Evolutionary conservation across 2,329 filamentous ascomycete genomes (phyloP).

Genomic region (Helicocarpus griseus): DNA sequence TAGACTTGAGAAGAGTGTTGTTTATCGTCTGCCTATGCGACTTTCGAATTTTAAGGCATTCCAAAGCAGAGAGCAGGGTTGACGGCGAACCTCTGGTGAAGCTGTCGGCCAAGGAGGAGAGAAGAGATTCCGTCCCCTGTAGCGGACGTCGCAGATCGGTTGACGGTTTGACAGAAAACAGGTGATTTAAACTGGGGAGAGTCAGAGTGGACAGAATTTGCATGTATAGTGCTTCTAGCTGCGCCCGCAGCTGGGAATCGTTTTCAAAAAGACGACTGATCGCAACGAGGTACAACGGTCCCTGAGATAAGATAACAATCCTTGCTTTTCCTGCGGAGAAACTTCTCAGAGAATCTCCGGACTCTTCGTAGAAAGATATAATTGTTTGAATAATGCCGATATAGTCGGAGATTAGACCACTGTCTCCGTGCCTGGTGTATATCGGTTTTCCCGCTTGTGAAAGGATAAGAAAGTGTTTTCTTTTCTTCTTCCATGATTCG

Average conservation of each 20-base stretch:
- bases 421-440: slow-evolving; percentile 87
- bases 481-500: slow-evolving; percentile 74
- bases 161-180: slow-evolving; percentile 86
- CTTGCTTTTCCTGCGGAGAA: slow-evolving; percentile 81
- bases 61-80: slow-evolving; percentile 75
- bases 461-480: slow-evolving; percentile 94
- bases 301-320: slow-evolving; percentile 77
- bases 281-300: slow-evolving; percentile 83
- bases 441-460: slow-evolving; percentile 96
- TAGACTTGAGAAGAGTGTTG: slow-evolving; percentile 70
- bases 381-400: slow-evolving; percentile 95
- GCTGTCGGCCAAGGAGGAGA: slow-evolving; percentile 86
- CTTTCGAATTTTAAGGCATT: slow-evolving; percentile 87
- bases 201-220: slow-evolving; percentile 95
- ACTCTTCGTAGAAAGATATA: slow-evolving; percentile 87
- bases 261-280: slow-evolving; percentile 90
- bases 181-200: slow-evolving; percentile 70
- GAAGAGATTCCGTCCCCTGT: slow-evolving; percentile 79
- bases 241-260: slow-evolving; percentile 73
- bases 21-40: slow-evolving; percentile 79
- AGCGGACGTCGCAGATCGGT: slow-evolving; percentile 83
- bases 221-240: slow-evolving; percentile 94
- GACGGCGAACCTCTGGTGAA: slow-evolving; percentile 91
- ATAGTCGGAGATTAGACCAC: slow-evolving; percentile 81
- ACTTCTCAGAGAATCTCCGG: slow-evolving; percentile 64